Base-by-base conservation (phyloP, 169 alveolate species). In the Cyclospora cayetanensis region DNA sequence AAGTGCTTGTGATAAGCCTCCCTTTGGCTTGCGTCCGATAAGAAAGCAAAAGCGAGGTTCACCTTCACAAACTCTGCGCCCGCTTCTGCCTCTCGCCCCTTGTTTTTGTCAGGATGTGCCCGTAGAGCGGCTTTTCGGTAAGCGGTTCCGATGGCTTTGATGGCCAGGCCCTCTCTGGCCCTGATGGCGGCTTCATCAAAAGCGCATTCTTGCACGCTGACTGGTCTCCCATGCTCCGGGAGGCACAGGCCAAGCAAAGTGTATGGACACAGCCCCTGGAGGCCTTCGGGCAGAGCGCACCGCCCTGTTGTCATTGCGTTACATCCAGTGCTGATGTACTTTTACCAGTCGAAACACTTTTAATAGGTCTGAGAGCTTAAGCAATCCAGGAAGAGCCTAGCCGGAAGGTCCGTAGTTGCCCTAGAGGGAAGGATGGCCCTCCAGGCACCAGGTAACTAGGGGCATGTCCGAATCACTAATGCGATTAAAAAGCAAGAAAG, bases 81-180 rank as follows among this genome's bases (percentile, higher is more conserved):
- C 1, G 93, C 93, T 9, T 50, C 89, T 18, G 60, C 31, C 60
- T 89, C 93, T 50, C 83, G 52, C 20, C 93, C 93, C 20, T 72
- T 72, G 55, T 89, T 89, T 39, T 89, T 89, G 34, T 89, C 93
- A 7, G 93, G 93, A 29, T 89, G 93, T 50, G 93, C 77, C 70
- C 76, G 76, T 1, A 89, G 83, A 1, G 93, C 93, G 1, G 93
- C 93, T 39, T 29, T 15, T 20, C 93, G 25, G 41, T 89, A 89
- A 4, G 93, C 79, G 0, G 88, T 37, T 0, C 63, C 89, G 22
- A 89, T 34, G 1, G 93, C 85, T 29, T 89, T 89, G 2, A 65
- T 31, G 29, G 83, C 25, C 27, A 79, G 72, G 7, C 46, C 50
- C 52, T 79, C 88, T 2, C 88, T 31, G 15, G 72, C 41, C 39